These are phyloP conservation scores for Sugiyamaella sp. DNA, from an alignment of 1,139 yeast species.

Conservation along the genomic window DNA sequence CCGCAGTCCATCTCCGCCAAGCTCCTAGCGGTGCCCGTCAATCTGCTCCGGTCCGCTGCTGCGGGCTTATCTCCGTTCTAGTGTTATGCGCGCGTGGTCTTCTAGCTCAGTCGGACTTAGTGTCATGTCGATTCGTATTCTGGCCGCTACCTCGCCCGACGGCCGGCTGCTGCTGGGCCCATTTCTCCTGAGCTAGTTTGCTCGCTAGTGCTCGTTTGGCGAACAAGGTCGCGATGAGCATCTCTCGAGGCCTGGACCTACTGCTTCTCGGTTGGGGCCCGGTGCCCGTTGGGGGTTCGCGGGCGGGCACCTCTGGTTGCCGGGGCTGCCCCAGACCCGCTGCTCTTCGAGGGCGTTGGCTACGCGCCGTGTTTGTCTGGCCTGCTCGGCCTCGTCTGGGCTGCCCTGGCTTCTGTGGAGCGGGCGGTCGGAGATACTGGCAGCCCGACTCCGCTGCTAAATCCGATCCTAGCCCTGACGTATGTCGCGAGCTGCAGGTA, in stretches of 20 bases:
- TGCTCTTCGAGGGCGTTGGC: background rate
- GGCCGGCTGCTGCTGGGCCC: background rate
- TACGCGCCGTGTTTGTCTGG: too few species aligned
- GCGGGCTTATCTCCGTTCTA: too few species aligned
- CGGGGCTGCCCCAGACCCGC: background rate
- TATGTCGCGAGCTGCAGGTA: background rate
- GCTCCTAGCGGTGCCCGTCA: too few species aligned
- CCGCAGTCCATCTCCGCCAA: too few species aligned
- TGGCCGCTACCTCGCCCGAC: background rate
- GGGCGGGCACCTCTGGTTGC: too few species aligned
- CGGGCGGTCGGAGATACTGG: background rate
- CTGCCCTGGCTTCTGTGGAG: background rate
- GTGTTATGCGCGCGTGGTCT: too few species aligned
- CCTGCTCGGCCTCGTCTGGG: too few species aligned
- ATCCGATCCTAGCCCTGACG: background rate
- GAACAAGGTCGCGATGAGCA: background rate
- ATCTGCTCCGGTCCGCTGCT: too few species aligned
- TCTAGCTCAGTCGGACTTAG: background rate
- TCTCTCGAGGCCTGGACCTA: background rate
- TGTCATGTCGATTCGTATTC: background rate
- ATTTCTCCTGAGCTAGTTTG: too few species aligned
- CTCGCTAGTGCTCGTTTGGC: background rate
- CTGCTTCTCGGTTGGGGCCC: background rate
- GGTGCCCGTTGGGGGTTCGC: background rate
- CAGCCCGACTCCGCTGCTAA: background rate